Evolutionary conservation across 2,329 filamentous ascomycete genomes (phyloP).

Genomic region (Fusarium chaquense): DNA sequence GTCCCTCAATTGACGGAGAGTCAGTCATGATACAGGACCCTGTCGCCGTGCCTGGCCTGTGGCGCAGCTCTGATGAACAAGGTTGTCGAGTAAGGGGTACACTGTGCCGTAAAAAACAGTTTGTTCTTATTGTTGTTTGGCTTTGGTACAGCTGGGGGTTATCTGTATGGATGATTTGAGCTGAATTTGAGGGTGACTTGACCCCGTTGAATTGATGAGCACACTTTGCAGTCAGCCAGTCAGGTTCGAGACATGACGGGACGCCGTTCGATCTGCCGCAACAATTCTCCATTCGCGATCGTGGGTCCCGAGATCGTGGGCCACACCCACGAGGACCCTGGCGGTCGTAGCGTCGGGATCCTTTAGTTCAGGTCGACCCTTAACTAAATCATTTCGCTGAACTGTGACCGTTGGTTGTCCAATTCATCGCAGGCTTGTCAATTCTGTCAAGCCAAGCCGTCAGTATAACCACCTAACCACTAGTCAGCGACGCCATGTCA

Average conservation of each 20-base stretch:
- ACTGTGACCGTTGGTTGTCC: not conserved
- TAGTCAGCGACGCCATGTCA: conserved; percentile 26
- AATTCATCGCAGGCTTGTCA: not conserved
- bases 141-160: not conserved
- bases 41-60: conserved; percentile 13
- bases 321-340: conserved; percentile 41
- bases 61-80: conserved; percentile 2
- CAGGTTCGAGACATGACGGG: conserved; percentile 12
- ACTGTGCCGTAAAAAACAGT: not conserved
- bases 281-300: conserved; percentile 37
- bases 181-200: not conserved
- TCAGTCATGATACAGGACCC: conserved; percentile 7
- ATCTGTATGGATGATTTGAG: not conserved
- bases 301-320: conserved; percentile 42
- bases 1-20: conserved; percentile 1
- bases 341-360: conserved; percentile 41
- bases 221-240: conserved; percentile 5
- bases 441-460: not conserved
- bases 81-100: not conserved
- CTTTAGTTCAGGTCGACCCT: conserved; percentile 22
- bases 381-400: conserved; percentile 5
- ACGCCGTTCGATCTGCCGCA: conserved; percentile 32
- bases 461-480: conserved; percentile 3
- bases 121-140: not conserved
- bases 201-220: not conserved